A percentile compares a stretch with the other conserved stretches of the same genome.
Conservation (phyloP, 108 stramenopile species). For the Epithemia pelagica region DNA sequence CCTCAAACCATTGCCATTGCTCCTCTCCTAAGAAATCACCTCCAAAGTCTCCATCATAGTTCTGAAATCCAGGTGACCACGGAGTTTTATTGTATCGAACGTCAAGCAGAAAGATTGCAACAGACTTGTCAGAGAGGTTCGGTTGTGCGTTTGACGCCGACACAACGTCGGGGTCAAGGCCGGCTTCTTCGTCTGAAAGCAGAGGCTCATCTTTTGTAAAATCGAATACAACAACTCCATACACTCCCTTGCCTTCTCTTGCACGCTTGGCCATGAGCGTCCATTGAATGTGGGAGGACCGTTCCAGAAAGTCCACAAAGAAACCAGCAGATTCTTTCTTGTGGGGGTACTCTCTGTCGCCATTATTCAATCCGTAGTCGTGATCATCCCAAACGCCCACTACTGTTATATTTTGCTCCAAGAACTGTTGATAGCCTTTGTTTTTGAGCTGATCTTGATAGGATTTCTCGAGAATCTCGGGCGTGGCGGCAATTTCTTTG, state of each 20-base stretch:
- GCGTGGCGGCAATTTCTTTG: conserved; percentile 34
- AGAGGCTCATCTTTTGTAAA: conserved; percentile 32
- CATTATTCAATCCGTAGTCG: conserved; percentile 77
- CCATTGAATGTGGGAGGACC: conserved; percentile 7
- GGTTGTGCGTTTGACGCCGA: neutral
- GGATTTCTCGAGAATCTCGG: conserved; percentile 25
- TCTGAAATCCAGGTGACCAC: conserved; percentile 19
- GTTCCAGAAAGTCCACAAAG: conserved; percentile 52
- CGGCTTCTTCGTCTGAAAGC: conserved; percentile 54
- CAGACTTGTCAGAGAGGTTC: conserved; percentile 8
- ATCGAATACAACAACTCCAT: conserved; percentile 79
- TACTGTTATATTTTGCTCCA: conserved; percentile 35
- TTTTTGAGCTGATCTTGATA: conserved; percentile 43
- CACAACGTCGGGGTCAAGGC: conserved; percentile 60
- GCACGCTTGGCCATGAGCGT: conserved; percentile 43
- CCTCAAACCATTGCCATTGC: conserved; percentile 74
- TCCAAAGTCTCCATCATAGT: conserved; percentile 3
- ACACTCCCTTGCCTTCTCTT: conserved; percentile 48
- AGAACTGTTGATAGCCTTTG: conserved; percentile 45
- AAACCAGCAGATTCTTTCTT: conserved; percentile 26
- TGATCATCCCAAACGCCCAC: conserved; percentile 85
- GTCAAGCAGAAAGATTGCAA: conserved; percentile 56
- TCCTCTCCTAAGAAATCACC: conserved; percentile 57
- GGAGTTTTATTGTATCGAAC: conserved; percentile 54
- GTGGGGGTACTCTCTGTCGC: conserved; percentile 49